Evolutionary conservation across 148 eudicot genomes (phyloP), one percentile per base, ranked within the genome.

Genomic region (Rhododendron henanense): DNA sequence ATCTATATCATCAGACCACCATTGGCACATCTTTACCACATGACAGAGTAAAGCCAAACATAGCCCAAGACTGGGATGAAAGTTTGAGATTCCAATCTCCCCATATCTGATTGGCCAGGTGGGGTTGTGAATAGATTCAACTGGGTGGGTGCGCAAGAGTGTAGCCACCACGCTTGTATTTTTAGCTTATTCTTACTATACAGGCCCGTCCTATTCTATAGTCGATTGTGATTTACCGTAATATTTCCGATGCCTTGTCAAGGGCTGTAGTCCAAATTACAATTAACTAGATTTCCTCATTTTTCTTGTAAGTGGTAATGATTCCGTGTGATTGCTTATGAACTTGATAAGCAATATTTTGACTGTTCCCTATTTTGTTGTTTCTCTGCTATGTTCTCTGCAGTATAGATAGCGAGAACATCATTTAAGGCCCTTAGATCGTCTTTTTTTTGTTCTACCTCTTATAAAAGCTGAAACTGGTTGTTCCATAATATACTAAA

Each of bases 21-120:
- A 93, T 85, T 94, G 97, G 99, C 87, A 91, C 84, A 86, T 93
- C 87, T 96, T 96, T 88, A 88, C 96, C 78, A 88, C 94, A 78
- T 96, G 87, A 87, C 81, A 83, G 14, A 78, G 16, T 67, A 51
- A 28, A 57, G 39, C 23, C 82, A 80, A 51, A 55, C 23, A 14
- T 31, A 1, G 61, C 82, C 82, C 1, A 15, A 48, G 39, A 79
- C 18, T 25, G 39, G 82, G 14, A 31, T 80, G 63, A 51, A 51
- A 50, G 57, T 31, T 28, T 51, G 16, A 55, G 21, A 51, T 50
- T 19, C 6, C 41, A 6, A 80, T 50, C 82, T 79, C 35, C 16
- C 57, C 35, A 78, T 28, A 13, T 47, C 57, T 78, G 81, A 47
- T 79, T 47, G 57, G 16, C 35, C 25, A n/a, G 55, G 1, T 78